Evolutionary conservation across 306 rosid genomes (phyloP).

Genomic region (Gleditsia sinensis): DNA sequence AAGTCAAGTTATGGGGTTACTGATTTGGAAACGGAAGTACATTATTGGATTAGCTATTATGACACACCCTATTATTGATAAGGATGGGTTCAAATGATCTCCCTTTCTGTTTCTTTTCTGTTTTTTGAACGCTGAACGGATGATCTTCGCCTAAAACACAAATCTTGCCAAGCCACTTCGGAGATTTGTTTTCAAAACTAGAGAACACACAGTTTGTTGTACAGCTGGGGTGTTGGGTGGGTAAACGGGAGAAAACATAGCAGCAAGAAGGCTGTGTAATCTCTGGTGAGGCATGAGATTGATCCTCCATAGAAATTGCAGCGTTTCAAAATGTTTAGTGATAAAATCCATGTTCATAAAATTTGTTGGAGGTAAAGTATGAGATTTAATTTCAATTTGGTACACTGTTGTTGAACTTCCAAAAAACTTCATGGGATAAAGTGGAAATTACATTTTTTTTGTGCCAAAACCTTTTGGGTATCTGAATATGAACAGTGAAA

Average conservation of each 20-base stretch:
- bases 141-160: neutral
- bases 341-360: neutral
- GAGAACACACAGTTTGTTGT: neutral
- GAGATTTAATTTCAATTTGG: no score
- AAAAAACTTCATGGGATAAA: no score
- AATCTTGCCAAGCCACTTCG: neutral
- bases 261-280: neutral
- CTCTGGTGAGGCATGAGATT: no score
- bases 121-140: neutral
- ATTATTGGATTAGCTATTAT: neutral
- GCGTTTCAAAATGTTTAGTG: neutral
- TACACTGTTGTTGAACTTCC: no score
- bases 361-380: neutral
- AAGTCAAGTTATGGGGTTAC: neutral
- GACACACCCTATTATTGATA: neutral
- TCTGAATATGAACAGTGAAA: neutral
- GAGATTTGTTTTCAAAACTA: neutral
- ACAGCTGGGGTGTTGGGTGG: neutral
- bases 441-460: no score
- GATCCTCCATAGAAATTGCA: neutral
- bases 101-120: neutral
- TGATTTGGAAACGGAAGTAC: constrained; percentile 3
- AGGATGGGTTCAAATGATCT: constrained; percentile 1
- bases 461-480: neutral
- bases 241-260: neutral